Evolutionary conservation across 495 filamentous ascomycete species (phyloP), one percentile per base, ranked within the genome.

Genomic region (Friedmanniomyces simplex): DNA sequence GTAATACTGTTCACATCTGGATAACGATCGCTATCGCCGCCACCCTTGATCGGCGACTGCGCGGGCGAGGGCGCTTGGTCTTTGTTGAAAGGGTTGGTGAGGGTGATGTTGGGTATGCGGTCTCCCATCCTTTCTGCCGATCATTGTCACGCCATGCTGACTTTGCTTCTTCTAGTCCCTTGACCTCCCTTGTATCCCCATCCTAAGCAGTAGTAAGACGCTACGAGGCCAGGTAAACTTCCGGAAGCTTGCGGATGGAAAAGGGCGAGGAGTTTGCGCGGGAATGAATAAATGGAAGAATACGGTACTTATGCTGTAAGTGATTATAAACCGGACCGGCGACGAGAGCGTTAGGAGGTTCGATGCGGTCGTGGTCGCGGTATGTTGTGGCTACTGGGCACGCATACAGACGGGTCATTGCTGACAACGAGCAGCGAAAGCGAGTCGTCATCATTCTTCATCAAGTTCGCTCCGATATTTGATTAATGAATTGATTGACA

Each of bases 51-150:
- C 32, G 65, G 64, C 52, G 61, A 62, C 28, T 59, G 61, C 20
- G 50, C 50, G 3, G 54, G 56, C 1, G 52, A 45, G 41, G 64
- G 58, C 50, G 58, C 14, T 6, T 60, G 53, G 18, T 69, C 64
- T 58, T 63, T 59, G 58, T 61, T 71, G n/a, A 67, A 60, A 21
- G 70, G 62, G 58, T 72, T 66, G 21, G 66, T 76, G 39, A 75
- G 66, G 50, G 67, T 67, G 58, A 75, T 71, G 45, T 71, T 69
- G 32, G 75, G 72, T 34, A 75, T 32, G 21, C 41, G 12, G 14
- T 48, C 63, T 42, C 71, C 69, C 73, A 76, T 76, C 5, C 13
- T 46, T 34, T 49, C 46, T 24, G 21, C 20, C 8, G 22, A 21
- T 14, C 13, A 3, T 3, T 59, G 50, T 49, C 46, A 49, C 22